phyloP scores from a whole-genome alignment of 208 protist genomes.

The Trypanosoma scelopori region DNA sequence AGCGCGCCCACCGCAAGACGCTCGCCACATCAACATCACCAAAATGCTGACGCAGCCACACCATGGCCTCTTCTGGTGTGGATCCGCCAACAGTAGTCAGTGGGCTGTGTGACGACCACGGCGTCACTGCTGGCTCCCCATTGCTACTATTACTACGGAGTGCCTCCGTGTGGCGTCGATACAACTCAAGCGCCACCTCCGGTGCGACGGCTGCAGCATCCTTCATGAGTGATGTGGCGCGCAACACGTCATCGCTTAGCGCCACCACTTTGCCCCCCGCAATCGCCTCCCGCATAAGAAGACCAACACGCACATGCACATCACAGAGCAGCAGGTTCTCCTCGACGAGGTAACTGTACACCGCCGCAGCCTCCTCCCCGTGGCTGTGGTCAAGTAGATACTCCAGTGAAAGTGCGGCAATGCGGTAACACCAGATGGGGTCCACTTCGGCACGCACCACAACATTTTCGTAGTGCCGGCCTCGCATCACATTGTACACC shows the following conservation, averaged over 20 bases:
- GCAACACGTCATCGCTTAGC: slow-evolving; percentile 31
- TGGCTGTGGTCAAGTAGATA: slow-evolving; percentile 74
- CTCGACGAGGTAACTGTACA: slow-evolving; percentile 79
- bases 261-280: slow-evolving; percentile 61
- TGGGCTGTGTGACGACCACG: slow-evolving; percentile 21
- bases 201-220: slow-evolving; percentile 61
- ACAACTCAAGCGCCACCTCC: slow-evolving; percentile 69
- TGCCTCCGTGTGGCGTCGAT: slow-evolving; percentile 38
- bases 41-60: slow-evolving; percentile 61
- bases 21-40: slow-evolving; percentile 63
- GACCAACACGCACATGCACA: slow-evolving; percentile 74
- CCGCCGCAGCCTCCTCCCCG: slow-evolving; percentile 60
- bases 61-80: slow-evolving; percentile 33
- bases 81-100: slow-evolving; percentile 11
- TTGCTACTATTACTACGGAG: slow-evolving; percentile 9
- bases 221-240: slow-evolving; percentile 48
- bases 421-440: slow-evolving; percentile 82
- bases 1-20: slow-evolving; percentile 78
- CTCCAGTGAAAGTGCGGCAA: slow-evolving; percentile 60
- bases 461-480: slow-evolving; percentile 84
- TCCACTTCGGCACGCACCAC: slow-evolving; percentile 77
- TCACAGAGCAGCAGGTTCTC: slow-evolving; percentile 65
- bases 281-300: slow-evolving; percentile 76
- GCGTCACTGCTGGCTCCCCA: neutral
- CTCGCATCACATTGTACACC: slow-evolving; percentile 87